Conservation (phyloP, 2,329 filamentous ascomycete genomes). For the Lomentospora prolificans region DNA sequence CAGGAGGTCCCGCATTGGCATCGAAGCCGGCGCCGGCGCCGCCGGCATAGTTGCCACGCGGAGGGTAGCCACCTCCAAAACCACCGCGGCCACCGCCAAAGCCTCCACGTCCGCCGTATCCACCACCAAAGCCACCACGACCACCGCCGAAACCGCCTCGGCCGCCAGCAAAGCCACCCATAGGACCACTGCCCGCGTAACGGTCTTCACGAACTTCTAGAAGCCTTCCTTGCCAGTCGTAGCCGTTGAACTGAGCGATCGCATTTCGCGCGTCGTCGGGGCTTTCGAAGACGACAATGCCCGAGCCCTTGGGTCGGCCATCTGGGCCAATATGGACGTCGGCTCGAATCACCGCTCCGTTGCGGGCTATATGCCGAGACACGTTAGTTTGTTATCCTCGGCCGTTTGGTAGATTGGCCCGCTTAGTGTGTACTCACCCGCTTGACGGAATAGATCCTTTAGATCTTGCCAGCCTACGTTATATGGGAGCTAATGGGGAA, state of each 20-base stretch:
- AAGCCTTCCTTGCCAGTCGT: conserved; percentile 91
- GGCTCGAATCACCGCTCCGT: conserved; percentile 80
- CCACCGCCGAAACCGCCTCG: conserved; percentile 51
- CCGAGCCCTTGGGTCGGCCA: conserved; percentile 89
- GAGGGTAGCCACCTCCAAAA: conserved; percentile 34
- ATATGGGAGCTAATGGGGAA: conserved; percentile 68
- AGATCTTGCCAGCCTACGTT: conserved; percentile 98
- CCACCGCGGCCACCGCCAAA: conserved; percentile 38
- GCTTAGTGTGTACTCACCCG: conserved; percentile 56
- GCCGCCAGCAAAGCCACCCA: conserved; percentile 45
- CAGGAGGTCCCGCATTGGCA: conserved; percentile 34
- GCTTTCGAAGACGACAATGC: conserved; percentile 93
- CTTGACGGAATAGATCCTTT: conserved; percentile 97
- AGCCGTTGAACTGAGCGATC: conserved; percentile 96
- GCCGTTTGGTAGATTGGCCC: not conserved
- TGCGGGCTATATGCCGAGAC: conserved; percentile 32
- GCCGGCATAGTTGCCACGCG: conserved; percentile 15
- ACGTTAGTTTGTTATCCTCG: not conserved
- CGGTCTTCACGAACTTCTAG: conserved; percentile 95
- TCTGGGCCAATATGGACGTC: conserved; percentile 90
- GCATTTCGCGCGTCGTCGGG: conserved; percentile 91
- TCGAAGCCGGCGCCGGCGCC: conserved; percentile 45
- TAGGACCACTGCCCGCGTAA: conserved; percentile 59
- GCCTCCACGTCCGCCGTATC: conserved; percentile 36
- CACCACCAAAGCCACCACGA: conserved; percentile 49